Evolutionary conservation across 306 rosid species (phyloP), one percentile per base, ranked within the genome.

Genomic region (Echinosophora koreensis): DNA sequence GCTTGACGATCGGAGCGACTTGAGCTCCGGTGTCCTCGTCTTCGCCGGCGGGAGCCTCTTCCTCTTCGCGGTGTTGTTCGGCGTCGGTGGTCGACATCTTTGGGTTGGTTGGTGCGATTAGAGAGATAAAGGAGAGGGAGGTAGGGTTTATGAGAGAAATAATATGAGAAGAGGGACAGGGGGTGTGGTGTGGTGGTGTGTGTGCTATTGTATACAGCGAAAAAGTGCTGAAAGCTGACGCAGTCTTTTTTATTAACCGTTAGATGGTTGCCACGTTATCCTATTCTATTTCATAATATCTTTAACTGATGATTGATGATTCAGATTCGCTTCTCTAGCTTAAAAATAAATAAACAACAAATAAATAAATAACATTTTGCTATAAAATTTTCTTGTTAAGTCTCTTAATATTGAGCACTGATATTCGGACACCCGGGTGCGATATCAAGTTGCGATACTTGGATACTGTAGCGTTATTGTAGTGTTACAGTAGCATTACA

Each of bases 1-100:
- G 96, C 83, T 73, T 80, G 79, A 93, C 93, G 88, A 93, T 91
- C 63, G 98, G 97, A 22, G 93, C 98, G 10, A 93, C 90, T 35
- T 89, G 92, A 64, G 98, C 98, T 30, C 98, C 97, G n/a, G 98
- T 93, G 72, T 93, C 98, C 56, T 93, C 98, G 46, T 93, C 98
- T 0, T 93, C 97, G 32, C 86, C 97, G 76, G 92, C 90, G 54
- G 88, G 90, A 51, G 86, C 87, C 9, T 87, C 97, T 30, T 89
- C 98, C 11, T 89, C 96, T 39, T 88, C 91, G 66, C 89, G 84
- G 81, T 85, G 98, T 30, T 85, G 98, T 30, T 85, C 90, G 83
- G 92, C 77, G n/a, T 89, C 90, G 78, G 77, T 65, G 88, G 80
- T 86, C 1, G 97, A 87, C 96, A 91, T 91, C 4, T 28, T 42